These are phyloP conservation scores for Starmerella khaoyaiensis DNA, from an alignment of 805 yeast genomes.

Conservation along the genomic window DNA sequence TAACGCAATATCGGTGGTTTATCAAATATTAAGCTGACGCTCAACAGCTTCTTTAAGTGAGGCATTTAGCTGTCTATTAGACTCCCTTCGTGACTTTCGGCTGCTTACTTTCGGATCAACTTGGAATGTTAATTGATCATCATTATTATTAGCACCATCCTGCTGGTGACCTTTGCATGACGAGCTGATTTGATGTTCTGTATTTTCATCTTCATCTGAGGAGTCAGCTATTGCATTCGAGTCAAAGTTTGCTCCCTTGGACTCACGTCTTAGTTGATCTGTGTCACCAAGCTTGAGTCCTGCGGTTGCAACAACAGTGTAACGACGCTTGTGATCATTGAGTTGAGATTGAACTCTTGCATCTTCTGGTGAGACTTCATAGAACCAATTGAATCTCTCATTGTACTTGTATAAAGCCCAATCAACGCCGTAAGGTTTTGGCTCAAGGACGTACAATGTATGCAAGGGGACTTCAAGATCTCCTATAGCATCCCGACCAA, in stretches of 20 bases:
- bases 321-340: slow-evolving; percentile 21
- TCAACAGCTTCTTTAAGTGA: slow-evolving; percentile 6
- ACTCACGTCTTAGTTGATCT: background rate
- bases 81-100: too few species aligned
- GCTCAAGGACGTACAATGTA: slow-evolving; percentile 77
- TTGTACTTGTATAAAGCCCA: slow-evolving; percentile 83
- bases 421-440: slow-evolving; percentile 90
- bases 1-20: background rate
- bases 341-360: slow-evolving; percentile 21
- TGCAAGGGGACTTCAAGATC: slow-evolving; percentile 89
- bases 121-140: too few species aligned
- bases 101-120: too few species aligned
- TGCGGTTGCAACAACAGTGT: slow-evolving; percentile 22
- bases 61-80: background rate
- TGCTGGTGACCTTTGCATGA: too few species aligned
- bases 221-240: slow-evolving; percentile 8
- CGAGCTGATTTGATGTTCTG: background rate
- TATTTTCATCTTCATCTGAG: slow-evolving; percentile 7
- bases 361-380: slow-evolving; percentile 37
- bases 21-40: slow-evolving; percentile 1
- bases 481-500: slow-evolving; percentile 63
- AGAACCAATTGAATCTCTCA: slow-evolving; percentile 65
- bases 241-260: background rate
- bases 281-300: slow-evolving; percentile 19
- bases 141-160: too few species aligned